Base-by-base conservation (phyloP, 164 flowering plant species). In the Echeveria elegans region DNA sequence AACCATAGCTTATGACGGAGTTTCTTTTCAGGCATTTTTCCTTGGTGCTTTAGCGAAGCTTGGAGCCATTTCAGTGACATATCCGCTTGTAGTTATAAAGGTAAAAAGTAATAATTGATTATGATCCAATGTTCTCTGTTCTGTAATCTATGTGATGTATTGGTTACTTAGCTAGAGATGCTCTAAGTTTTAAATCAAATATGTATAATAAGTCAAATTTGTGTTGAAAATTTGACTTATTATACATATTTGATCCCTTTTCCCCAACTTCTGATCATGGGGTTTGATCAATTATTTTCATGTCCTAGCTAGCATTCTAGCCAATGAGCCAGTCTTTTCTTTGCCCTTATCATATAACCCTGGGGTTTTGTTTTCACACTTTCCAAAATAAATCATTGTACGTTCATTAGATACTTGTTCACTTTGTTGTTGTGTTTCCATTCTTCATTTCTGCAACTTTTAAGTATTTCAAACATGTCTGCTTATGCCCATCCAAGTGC, bases 31-130 rank as follows among this genome's bases (percentile, higher is more conserved):
- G 97, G 73, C 88, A 70, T 90, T 90, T 82, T 80, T 94, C 74
- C 91, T 94, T 73, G 97, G 96, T 70, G 98, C 98, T 77, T 62
- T 89, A 70, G 97, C 98, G 45, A 94, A 94, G 79, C 95, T 94
- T 76, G 98, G 97, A 71, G 98, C 98, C 32, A 94, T 97, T 64
- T 82, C 89, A 12, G 85, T 85, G 37, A 94, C 98, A 30, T 94
- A 94, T 86, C 98, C 98, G 63, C 93, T 94, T 75, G 79, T 86
- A 64, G 98, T 91, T 67, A 97, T 94, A 11, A 94, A 94, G 98
- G 98, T 85, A 79, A 60, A 3, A 23, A 53, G 59, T 23, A 23
- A 26, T 29, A 53, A 9, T 9, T 24, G 30, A 53, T 15, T 52
- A 19, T 52, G 58, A 52, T 26, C 9, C 24, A 6, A 14, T 38